Percentiles rank a stretch among this genome's conserved stretches.
These are phyloP conservation scores for Cryptomeria japonica DNA, from an alignment of 75 land plant species.

Conservation along the genomic window DNA sequence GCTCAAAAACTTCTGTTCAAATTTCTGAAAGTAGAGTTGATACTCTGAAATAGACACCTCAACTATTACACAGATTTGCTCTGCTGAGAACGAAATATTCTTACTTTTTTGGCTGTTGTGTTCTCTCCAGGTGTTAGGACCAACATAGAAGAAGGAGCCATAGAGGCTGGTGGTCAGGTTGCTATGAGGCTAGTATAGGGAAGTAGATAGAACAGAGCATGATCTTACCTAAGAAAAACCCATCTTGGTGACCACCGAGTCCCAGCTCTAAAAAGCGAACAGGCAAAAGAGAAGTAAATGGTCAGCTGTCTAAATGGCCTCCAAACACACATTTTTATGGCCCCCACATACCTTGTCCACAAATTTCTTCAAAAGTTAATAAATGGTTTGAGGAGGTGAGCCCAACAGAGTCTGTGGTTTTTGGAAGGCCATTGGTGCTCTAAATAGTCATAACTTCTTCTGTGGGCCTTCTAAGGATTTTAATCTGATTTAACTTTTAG, in stretches of 20 bases:
- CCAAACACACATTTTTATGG: no score
- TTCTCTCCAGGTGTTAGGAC: not conserved
- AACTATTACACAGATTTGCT: not conserved
- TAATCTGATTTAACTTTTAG: no score
- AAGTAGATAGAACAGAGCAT: not conserved
- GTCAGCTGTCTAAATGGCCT: no score
- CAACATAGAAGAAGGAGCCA: not conserved
- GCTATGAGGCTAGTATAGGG: not conserved
- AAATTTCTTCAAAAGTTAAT: no score
- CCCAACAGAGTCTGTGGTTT: no score
- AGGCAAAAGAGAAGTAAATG: no score
- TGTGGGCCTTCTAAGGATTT: no score
- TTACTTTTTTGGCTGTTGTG: not conserved
- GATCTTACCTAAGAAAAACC: not conserved
- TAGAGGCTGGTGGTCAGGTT: not conserved
- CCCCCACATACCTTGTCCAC: no score
- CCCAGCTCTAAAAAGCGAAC: not conserved
- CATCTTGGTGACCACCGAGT: not conserved
- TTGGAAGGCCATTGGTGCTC: no score
- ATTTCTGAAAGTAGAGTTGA: not conserved
- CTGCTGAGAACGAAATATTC: not conserved
- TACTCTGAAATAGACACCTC: not conserved
- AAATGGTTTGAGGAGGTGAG: no score
- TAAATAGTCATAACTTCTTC: no score
- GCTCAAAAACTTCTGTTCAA: not conserved